phyloP scores from a whole-genome alignment of 345 rosid species.

The Bruguiera gymnorhiza region DNA sequence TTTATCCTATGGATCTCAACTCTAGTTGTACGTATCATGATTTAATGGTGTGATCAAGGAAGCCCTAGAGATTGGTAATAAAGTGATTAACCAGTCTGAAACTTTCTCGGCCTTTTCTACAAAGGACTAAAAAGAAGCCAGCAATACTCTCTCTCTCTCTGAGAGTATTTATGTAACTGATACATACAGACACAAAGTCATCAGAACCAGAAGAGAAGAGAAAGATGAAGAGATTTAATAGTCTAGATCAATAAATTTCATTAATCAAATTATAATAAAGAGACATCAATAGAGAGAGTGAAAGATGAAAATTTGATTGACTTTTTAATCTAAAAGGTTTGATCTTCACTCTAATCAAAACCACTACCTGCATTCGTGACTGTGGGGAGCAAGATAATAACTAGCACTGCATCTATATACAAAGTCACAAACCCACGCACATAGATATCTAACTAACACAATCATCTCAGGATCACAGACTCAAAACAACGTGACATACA shows the following conservation, averaged over 20 bases:
- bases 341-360: conserved; percentile 37
- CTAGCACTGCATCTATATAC: conserved; percentile 38
- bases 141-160: conserved; percentile 19
- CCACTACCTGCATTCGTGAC: conserved; percentile 40
- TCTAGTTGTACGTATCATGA: conserved; percentile 24
- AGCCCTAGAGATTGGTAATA: conserved; percentile 38
- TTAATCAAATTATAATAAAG: conserved; percentile 22
- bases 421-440: conserved; percentile 41
- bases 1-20: neutral
- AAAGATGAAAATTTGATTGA: conserved; percentile 8
- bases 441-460: conserved; percentile 23
- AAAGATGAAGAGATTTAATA: conserved; percentile 9
- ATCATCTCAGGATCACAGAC: conserved; percentile 21
- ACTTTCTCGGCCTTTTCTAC: conserved; percentile 25
- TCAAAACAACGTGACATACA: conserved; percentile 13
- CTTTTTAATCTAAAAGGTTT: conserved; percentile 20
- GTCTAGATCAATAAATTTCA: conserved; percentile 28
- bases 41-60: conserved; percentile 39
- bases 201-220: conserved; percentile 26
- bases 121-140: conserved; percentile 17
- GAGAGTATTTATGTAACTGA: conserved; percentile 40
- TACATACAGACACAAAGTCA: conserved; percentile 20
- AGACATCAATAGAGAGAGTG: conserved; percentile 8
- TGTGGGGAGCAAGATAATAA: conserved; percentile 27
- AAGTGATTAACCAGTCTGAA: conserved; percentile 17